Evolutionary conservation across 129 eudicot species (phyloP), one percentile per base, ranked within the genome.

Genomic region (Flaveria linearis): DNA sequence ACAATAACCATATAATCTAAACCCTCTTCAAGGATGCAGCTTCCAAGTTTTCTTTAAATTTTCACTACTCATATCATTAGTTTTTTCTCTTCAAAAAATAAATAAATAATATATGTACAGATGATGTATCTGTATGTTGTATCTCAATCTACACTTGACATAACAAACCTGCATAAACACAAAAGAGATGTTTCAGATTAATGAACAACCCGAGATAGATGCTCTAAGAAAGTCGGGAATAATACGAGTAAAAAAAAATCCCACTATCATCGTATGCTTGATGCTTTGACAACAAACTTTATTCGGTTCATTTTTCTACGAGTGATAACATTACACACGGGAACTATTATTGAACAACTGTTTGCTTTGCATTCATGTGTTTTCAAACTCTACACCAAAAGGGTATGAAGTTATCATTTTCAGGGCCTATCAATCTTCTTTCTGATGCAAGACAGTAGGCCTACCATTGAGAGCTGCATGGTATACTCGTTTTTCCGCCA

Each of bases 381-480:
- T 78, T 61, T 79, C 82, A 72, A 62, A 79, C 67, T 64, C 64
- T 70, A 78, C 82, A 78, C 71, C 71, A 46, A 46, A 43, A 64
- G 76, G 25, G 75, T 62, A 82, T 30, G 55, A 73, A 53, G 47
- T 65, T 71, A 74, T 69, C 81, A 33, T 84, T 89, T 79, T 78
- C 61, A 75, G 80, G 82, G 82, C 61, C 65, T 76, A 87, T 93
- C 97, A 93, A 82, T 93, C 98, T 60, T 79, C 95, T 93, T 93
- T 93, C 96, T 82, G 96, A 84, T 85, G 97, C 87, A 87, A 88
- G 79, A 85, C 96, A 88, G 82, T 90, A 81, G 85, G 90, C 90
- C 86, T 80, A 93, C 98, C 97, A 77, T 93, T 90, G 76, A 93
- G 97, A 68, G 93, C 97, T 5, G 93, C 90, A 81, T 90, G 98